These are phyloP conservation scores for Poa annua DNA, from an alignment of 176 grass and related monocot species.

Conservation along the genomic window DNA sequence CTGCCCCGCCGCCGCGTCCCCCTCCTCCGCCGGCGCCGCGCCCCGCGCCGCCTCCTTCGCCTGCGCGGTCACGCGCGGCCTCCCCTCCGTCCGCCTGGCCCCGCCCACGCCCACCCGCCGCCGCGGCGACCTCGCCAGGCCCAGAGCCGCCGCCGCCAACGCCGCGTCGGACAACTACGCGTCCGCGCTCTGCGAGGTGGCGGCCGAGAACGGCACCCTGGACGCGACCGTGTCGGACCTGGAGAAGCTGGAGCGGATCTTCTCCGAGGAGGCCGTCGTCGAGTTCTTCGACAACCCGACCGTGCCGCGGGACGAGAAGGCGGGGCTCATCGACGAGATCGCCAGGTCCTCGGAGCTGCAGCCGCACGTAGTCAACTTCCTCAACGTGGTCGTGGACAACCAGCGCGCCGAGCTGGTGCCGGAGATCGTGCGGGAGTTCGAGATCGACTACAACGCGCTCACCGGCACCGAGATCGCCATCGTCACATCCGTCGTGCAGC, in stretches of 20 bases:
- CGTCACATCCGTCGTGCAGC: constrained; percentile 84
- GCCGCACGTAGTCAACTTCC: constrained; percentile 73
- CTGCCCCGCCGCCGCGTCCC: constrained; percentile 41
- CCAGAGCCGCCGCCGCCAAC: constrained; percentile 31
- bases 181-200: constrained; percentile 65
- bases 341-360: constrained; percentile 61
- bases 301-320: constrained; percentile 63
- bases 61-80: constrained; percentile 31
- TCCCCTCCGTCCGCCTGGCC: constrained; percentile 53
- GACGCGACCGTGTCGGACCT: constrained; percentile 65
- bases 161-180: constrained; percentile 65
- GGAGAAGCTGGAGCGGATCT: constrained; percentile 73
- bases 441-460: constrained; percentile 69
- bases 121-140: constrained; percentile 46
- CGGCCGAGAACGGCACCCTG: constrained; percentile 56
- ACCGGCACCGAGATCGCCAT: constrained; percentile 78
- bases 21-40: constrained; percentile 21
- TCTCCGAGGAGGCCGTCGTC: constrained; percentile 61
- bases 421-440: constrained; percentile 81
- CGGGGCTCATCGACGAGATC: constrained; percentile 66
- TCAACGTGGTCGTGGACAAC: constrained; percentile 79
- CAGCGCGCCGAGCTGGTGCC: constrained; percentile 52
- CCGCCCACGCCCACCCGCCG: constrained; percentile 43
- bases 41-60: constrained; percentile 43
- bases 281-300: constrained; percentile 92